These are phyloP conservation scores for Hamamelis virginiana DNA, from an alignment of 164 flowering plant genomes.

Conservation along the genomic window DNA sequence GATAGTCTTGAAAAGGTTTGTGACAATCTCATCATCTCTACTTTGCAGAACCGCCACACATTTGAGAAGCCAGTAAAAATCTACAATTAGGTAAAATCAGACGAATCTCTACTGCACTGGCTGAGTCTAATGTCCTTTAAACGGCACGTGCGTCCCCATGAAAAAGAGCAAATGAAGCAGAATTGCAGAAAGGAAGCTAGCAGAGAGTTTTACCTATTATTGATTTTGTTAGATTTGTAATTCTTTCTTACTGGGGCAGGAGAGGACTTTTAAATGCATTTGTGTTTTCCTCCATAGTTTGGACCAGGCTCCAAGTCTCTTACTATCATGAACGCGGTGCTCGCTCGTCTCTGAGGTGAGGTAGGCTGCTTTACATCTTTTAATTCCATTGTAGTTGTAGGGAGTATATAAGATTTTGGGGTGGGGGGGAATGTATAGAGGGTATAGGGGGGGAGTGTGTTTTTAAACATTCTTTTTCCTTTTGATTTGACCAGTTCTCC, in stretches of 20 bases:
- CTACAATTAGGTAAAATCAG: slow-evolving; percentile 38
- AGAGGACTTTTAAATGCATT: neutral
- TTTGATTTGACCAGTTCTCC: neutral
- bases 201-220: neutral
- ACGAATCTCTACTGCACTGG: slow-evolving; percentile 2
- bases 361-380: slow-evolving; percentile 14
- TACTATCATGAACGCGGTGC: too few species aligned
- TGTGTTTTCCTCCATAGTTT: neutral
- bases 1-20: neutral
- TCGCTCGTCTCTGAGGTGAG: slow-evolving; percentile 5
- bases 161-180: neutral
- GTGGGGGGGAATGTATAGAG: slow-evolving; percentile 23
- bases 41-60: slow-evolving; percentile 55
- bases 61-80: slow-evolving; percentile 61
- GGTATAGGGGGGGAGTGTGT: slow-evolving; percentile 17
- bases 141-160: slow-evolving; percentile 1
- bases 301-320: neutral
- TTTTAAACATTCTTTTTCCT: neutral
- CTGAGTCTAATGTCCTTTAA: slow-evolving; percentile 6
- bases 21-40: neutral
- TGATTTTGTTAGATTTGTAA: neutral
- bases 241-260: neutral
- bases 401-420: slow-evolving; percentile 26
- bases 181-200: neutral
- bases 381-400: slow-evolving; percentile 21